Percentiles rank a stretch among this genome's conserved stretches.
phyloP scores from a whole-genome alignment of 768 basidiomycete species.

The Boletus coccyginus region DNA sequence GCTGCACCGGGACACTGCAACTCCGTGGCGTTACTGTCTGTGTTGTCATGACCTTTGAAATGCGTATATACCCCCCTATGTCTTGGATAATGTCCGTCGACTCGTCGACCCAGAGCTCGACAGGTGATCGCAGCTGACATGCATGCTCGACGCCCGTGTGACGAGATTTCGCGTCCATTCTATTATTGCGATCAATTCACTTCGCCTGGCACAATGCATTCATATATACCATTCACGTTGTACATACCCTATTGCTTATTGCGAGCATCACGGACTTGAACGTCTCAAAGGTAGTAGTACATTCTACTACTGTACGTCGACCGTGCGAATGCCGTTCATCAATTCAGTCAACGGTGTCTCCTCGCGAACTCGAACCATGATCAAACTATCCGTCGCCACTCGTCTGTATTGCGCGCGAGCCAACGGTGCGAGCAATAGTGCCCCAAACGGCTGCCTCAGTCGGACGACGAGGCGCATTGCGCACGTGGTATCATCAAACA shows the following conservation, averaged over 20 bases:
- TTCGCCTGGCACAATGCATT: background rate
- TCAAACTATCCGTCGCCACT: background rate
- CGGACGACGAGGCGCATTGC: background rate
- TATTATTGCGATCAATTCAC: background rate
- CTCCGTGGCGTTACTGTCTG: constrained; percentile 3
- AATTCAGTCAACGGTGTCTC: background rate
- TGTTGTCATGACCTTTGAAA: constrained; percentile 1
- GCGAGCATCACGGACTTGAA: too few species aligned
- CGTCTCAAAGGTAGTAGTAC: too few species aligned
- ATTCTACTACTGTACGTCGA: background rate
- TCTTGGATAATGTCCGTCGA: constrained; percentile 13
- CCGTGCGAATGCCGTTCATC: background rate
- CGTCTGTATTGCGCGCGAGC: background rate
- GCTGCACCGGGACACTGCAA: background rate
- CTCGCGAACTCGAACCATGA: background rate
- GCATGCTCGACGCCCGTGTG: background rate
- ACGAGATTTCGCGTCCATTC: background rate
- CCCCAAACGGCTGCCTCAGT: background rate
- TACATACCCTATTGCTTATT: constrained; percentile 4
- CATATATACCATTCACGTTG: constrained; percentile 15
- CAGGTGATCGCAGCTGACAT: background rate
- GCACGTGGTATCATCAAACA: background rate
- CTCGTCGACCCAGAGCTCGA: background rate
- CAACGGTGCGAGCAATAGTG: background rate
- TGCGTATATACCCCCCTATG: background rate